Evolutionary conservation across 1,139 yeast species (phyloP).

Genomic region (Sugiyamaella xylanicola): DNA sequence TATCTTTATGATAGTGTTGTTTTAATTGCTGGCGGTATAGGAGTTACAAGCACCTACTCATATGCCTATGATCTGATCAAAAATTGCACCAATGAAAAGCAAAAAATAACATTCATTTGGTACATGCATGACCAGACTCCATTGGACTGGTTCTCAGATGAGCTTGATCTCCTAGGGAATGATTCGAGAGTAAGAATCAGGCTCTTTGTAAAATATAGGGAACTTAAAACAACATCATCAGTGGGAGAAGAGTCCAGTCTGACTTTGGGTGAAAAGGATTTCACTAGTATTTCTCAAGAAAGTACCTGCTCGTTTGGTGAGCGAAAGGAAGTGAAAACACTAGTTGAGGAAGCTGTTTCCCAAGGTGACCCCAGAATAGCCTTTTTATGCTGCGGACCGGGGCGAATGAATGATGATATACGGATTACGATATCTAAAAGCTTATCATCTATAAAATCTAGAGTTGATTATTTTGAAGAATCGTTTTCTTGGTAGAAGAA

Average conservation of each 20-base stretch:
- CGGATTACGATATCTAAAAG: constrained; percentile 46
- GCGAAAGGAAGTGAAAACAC: not conserved
- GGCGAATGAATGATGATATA: constrained; percentile 36
- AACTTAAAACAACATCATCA: not conserved
- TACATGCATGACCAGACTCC: constrained; percentile 24
- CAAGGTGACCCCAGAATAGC: constrained; percentile 24
- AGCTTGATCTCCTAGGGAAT: constrained; percentile 21
- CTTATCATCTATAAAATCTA: constrained; percentile 22
- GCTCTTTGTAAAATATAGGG: constrained; percentile 17
- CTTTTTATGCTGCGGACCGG: constrained; percentile 33
- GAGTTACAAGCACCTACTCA: constrained; percentile 52
- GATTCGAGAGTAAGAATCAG: constrained; percentile 17
- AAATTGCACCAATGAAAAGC: constrained; percentile 30
- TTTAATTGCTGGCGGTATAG: constrained; percentile 66
- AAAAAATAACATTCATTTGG: constrained; percentile 27
- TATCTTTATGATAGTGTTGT: constrained; percentile 54
- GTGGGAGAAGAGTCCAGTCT: not conserved
- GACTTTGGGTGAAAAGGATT: constrained; percentile 1
- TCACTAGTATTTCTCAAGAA: not conserved
- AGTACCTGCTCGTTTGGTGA: not conserved
- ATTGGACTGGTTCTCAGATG: constrained; percentile 28
- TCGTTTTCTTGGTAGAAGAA: constrained; percentile 42
- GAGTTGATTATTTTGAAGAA: constrained; percentile 45
- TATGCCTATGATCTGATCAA: constrained; percentile 40
- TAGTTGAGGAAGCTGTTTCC: constrained; percentile 19